Conservation (phyloP, 768 basidiomycete species). For the Tricholoma matsutake region DNA sequence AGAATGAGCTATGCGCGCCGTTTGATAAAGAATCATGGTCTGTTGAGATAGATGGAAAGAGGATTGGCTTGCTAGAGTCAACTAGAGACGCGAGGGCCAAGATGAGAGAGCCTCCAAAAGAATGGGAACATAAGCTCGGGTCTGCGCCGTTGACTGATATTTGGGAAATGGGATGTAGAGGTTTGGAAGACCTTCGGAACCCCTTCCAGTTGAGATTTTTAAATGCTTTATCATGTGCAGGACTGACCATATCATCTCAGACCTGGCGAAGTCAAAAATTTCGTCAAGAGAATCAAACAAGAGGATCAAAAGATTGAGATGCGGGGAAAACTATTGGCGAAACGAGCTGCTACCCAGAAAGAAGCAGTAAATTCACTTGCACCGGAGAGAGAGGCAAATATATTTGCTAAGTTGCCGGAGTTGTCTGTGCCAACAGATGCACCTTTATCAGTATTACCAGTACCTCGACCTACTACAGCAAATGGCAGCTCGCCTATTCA, state of each 20-base stretch:
- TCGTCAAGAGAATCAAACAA: conserved; percentile 64
- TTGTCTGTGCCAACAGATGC: conserved; percentile 16
- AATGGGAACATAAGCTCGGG: conserved; percentile 66
- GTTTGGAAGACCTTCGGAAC: conserved; percentile 56
- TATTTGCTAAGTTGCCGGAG: conserved; percentile 9
- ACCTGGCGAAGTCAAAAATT: conserved; percentile 72
- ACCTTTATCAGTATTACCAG: conserved; percentile 13
- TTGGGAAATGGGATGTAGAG: conserved; percentile 79
- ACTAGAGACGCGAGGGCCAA: conserved; percentile 49
- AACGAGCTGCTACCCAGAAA: conserved; percentile 27
- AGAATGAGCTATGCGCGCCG: conserved; percentile 74
- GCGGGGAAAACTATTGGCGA: conserved; percentile 41
- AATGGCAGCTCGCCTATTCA: conserved; percentile 47
- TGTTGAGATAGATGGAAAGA: conserved; percentile 43
- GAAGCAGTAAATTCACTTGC: conserved; percentile 22
- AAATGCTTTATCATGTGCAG: background rate
- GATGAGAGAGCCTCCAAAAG: conserved; percentile 54
- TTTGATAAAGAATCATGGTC: conserved; percentile 75
- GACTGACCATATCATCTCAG: conserved; percentile 31
- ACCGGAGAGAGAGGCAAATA: conserved; percentile 14
- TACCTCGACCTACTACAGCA: conserved; percentile 27
- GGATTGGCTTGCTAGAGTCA: conserved; percentile 59
- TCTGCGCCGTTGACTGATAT: conserved; percentile 73
- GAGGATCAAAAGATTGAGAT: conserved; percentile 61
- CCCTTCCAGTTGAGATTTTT: conserved; percentile 56